phyloP scores from a whole-genome alignment of 2,329 filamentous ascomycete genomes.

The Fusarium graminum region DNA sequence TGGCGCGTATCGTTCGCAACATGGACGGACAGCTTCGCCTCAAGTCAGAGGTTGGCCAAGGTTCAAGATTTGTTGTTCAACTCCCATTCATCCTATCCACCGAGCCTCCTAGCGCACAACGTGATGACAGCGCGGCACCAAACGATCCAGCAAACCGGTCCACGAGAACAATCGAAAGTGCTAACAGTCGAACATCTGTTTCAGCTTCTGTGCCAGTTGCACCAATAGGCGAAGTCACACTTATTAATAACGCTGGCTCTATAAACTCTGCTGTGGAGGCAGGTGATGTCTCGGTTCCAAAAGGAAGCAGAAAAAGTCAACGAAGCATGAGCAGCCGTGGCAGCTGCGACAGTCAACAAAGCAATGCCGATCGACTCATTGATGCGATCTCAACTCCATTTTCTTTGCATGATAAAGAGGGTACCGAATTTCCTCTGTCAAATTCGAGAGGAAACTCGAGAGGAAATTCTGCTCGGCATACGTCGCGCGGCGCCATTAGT shows the following conservation, averaged over 20 bases:
- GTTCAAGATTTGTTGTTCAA: slow-evolving; percentile 84
- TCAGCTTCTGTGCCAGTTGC: slow-evolving; percentile 47
- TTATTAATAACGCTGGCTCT: slow-evolving; percentile 65
- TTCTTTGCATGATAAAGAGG: slow-evolving; percentile 55
- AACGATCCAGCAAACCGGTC: slow-evolving; percentile 17
- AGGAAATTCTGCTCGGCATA: slow-evolving; percentile 23
- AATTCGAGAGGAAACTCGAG: slow-evolving; percentile 36
- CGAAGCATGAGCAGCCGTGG: slow-evolving; percentile 57
- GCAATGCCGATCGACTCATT: slow-evolving; percentile 78
- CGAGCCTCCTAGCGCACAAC: slow-evolving; percentile 48
- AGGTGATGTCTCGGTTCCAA: slow-evolving; percentile 22
- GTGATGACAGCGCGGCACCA: slow-evolving; percentile 9
- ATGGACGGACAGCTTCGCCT: slow-evolving; percentile 90
- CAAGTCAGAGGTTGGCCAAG: slow-evolving; percentile 85
- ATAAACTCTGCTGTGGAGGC: slow-evolving; percentile 28
- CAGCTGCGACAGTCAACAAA: slow-evolving; percentile 64
- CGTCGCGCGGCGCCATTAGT: slow-evolving; percentile 14
- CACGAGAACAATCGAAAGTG: slow-evolving; percentile 29
- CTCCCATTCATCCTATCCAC: slow-evolving; percentile 77
- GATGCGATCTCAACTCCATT: slow-evolving; percentile 76
- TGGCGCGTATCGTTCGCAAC: slow-evolving; percentile 87
- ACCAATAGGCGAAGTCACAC: slow-evolving; percentile 68
- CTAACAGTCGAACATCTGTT: slow-evolving; percentile 40
- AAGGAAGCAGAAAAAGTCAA: slow-evolving; percentile 41
- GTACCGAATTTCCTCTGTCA: slow-evolving; percentile 49